phyloP scores from a whole-genome alignment of 129 eudicot species.

The Logfia minima region DNA sequence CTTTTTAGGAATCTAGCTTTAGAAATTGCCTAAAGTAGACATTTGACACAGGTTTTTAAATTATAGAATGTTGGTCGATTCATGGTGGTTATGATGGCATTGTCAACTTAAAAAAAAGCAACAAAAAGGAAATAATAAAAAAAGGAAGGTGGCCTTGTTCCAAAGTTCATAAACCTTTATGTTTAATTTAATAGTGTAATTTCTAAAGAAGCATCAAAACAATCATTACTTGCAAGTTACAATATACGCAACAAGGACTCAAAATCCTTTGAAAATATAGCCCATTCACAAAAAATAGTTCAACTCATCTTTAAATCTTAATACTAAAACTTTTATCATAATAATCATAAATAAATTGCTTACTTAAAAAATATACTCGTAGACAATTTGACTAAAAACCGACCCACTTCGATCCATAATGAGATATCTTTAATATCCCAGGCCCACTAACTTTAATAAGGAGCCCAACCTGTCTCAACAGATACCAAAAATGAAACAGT shows the following conservation, averaged over 20 bases:
- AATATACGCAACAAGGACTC: not conserved
- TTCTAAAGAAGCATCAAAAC: conserved; percentile 27
- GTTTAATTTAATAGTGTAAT: conserved; percentile 3
- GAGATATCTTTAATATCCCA: too few relatives aligned
- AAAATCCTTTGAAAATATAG: not conserved
- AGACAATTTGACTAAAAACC: not conserved
- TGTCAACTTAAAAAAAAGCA: not conserved
- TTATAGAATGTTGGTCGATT: conserved; percentile 27
- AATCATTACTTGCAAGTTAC: conserved; percentile 9
- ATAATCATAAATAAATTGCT: too few relatives aligned
- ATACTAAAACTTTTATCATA: too few relatives aligned
- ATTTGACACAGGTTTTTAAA: conserved; percentile 22
- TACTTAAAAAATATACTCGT: too few relatives aligned
- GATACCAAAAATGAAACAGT: not conserved
- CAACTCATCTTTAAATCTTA: not conserved
- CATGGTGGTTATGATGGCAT: conserved; percentile 32
- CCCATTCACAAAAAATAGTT: not conserved
- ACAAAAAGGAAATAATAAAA: not conserved
- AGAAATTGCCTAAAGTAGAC: conserved; percentile 4
- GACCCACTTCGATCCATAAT: not conserved
- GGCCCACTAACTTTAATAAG: not conserved
- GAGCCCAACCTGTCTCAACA: not conserved
- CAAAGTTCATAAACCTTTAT: conserved; percentile 24
- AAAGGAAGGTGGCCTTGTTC: conserved; percentile 3
- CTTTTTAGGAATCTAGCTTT: conserved; percentile 22